Conservation (phyloP, 2,329 filamentous ascomycete genomes). For the Ceratocystis cacaofunesta region DNA sequence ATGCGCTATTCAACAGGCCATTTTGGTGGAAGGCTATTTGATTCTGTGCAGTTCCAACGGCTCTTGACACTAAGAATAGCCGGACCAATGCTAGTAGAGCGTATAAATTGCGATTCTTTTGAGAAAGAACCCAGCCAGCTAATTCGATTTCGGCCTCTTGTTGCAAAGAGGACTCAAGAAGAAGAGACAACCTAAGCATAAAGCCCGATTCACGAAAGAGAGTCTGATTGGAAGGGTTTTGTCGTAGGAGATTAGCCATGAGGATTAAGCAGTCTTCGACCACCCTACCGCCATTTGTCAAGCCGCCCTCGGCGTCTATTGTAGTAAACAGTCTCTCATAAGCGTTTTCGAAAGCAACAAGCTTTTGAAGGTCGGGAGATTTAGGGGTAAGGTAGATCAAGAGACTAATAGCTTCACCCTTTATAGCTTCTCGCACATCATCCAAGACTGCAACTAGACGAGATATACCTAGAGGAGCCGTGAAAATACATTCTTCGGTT, state of each 20-base stretch:
- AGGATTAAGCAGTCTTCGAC: slow-evolving; percentile 90
- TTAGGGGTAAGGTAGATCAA: slow-evolving; percentile 77
- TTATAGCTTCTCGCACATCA: slow-evolving; percentile 70
- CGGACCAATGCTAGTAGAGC: slow-evolving; percentile 75
- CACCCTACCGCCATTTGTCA: slow-evolving; percentile 68
- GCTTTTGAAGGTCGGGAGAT: slow-evolving; percentile 79
- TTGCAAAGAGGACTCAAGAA: slow-evolving; percentile 46
- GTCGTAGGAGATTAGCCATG: slow-evolving; percentile 71
- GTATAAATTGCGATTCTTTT: slow-evolving; percentile 81
- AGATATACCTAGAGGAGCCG: slow-evolving; percentile 74
- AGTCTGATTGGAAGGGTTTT: slow-evolving; percentile 85
- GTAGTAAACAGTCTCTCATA: slow-evolving; percentile 78
- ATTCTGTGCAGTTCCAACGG: slow-evolving; percentile 64
- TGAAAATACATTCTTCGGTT: slow-evolving; percentile 87
- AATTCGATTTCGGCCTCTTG: slow-evolving; percentile 38
- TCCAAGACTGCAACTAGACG: slow-evolving; percentile 72
- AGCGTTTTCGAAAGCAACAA: slow-evolving; percentile 88
- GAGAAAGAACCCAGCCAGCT: slow-evolving; percentile 59
- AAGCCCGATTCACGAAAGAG: slow-evolving; percentile 85
- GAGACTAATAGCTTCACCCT: slow-evolving; percentile 76
- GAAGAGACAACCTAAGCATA: slow-evolving; percentile 52
- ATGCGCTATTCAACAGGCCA: slow-evolving; percentile 60
- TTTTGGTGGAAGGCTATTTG: slow-evolving; percentile 76
- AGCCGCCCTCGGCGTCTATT: slow-evolving; percentile 64
- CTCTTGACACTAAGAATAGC: slow-evolving; percentile 71